Evolutionary conservation across 2,329 filamentous ascomycete genomes (phyloP), one percentile per base, ranked within the genome.

Genomic region (Onygenales sp.): DNA sequence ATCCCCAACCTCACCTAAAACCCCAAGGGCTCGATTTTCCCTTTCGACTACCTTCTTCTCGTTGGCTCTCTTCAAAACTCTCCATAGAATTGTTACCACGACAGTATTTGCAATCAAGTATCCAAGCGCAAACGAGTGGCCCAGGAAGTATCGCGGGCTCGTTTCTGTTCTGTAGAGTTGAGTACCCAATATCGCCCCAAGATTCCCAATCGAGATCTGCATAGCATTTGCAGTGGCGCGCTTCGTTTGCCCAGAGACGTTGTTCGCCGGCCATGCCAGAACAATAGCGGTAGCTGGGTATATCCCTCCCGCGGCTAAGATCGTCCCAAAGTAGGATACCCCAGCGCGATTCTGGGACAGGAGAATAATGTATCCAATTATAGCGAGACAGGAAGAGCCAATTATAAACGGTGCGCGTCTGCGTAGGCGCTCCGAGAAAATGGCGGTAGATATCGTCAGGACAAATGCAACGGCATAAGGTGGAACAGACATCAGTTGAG

Each of bases 181-280:
- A 1, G 84, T 88, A 0, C 84, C 85, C 27, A 89, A 60, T 0
- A 87, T 82, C 0, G 83, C 84, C 0, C 84, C 85, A 1, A 85
- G 63, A 58, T 87, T 87, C 0, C 84, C 85, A 50, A 88, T 83
- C 8, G 80, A 84, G 54, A 88, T 87, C 60, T 87, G 84, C 78
- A 88, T 81, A 0, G 81, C 85, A 47, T 84, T 86, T 2, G 81
- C 82, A 3, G 83, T 81, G 1, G 81, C 82, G 0, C 85, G 75
- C 66, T 88, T 88, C 0, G 83, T 86, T 66, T 87, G 83, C 0
- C 83, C 83, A 0, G 81, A 83, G 0, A 88, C 82, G 55, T 88
- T 87, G 64, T 85, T 86, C 1, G 84, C 84, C 0, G 84, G 82
- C 84, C 85, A 88, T 1, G 80, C 82, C 0, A 88, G 72, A 0